Percentiles rank a stretch among this genome's conserved stretches.
These are phyloP conservation scores for Saitozyma podzolica DNA, from an alignment of 768 basidiomycete genomes.

Conservation along the genomic window DNA sequence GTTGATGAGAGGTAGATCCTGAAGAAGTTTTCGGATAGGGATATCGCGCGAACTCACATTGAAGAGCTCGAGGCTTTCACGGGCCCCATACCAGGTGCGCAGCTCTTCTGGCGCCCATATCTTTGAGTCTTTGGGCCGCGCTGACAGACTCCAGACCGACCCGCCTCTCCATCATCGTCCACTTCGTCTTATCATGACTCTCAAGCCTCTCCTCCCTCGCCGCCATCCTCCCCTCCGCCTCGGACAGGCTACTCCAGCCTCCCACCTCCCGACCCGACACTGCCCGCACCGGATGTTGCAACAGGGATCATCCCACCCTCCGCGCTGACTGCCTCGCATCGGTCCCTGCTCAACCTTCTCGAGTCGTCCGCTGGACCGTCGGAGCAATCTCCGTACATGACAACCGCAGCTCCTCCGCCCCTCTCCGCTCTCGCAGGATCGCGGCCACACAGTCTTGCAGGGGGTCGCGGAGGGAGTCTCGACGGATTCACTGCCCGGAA, in stretches of 20 bases:
- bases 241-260: conserved; percentile 4
- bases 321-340: conserved; percentile 31
- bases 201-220: conserved; percentile 37
- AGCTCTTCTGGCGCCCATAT: neutral
- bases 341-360: conserved; percentile 35
- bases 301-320: conserved; percentile 38
- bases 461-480: neutral
- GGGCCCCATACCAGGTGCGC: neutral
- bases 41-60: conserved; percentile 13
- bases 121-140: neutral
- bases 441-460: conserved; percentile 29
- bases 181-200: conserved; percentile 44
- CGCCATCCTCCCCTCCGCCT: conserved; percentile 13
- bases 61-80: conserved; percentile 29
- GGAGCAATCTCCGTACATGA: neutral
- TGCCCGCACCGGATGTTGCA: conserved; percentile 39
- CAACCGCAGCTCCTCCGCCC: neutral
- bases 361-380: neutral
- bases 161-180: conserved; percentile 35
- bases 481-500: neutral
- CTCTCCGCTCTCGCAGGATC: conserved; percentile 12
- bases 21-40: conserved; percentile 22
- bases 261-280: conserved; percentile 31
- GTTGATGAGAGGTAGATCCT: conserved; percentile 25
- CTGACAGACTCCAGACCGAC: conserved; percentile 10